Percentiles rank a stretch among this genome's conserved stretches.
Evolutionary conservation across 78 protist species (phyloP).

Genomic region (Trichosphaerium sp.): DNA sequence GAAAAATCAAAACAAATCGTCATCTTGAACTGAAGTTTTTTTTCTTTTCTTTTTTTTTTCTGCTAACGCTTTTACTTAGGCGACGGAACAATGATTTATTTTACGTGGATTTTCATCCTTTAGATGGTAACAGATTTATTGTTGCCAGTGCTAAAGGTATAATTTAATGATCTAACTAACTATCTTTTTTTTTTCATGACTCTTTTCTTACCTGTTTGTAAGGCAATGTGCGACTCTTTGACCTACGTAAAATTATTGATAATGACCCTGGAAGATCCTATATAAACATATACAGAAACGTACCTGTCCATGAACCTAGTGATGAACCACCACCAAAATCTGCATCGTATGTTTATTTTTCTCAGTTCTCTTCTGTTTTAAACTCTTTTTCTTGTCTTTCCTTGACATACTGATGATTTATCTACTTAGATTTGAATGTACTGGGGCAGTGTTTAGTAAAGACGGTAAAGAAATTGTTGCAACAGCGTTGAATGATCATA

Average conservation of each 20-base stretch:
- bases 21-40: too few species aligned
- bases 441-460: conserved; percentile 18
- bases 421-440: conserved; percentile 9
- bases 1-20: too few species aligned
- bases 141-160: conserved; percentile 28
- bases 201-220: not conserved
- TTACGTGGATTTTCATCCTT: conserved; percentile 44
- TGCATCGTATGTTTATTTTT: too few species aligned
- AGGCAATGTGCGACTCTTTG: not conserved
- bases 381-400: too few species aligned
- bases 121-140: conserved; percentile 22
- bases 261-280: conserved; percentile 14
- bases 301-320: too few species aligned
- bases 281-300: conserved; percentile 31
- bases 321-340: too few species aligned
- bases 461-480: conserved; percentile 29
- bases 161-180: conserved; percentile 17
- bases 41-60: too few species aligned
- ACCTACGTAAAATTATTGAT: conserved; percentile 15
- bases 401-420: too few species aligned
- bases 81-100: too few species aligned
- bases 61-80: too few species aligned
- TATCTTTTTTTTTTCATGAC: not conserved
- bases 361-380: too few species aligned
- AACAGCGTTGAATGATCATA: conserved; percentile 13